phyloP scores from a whole-genome alignment of 2,329 filamentous ascomycete genomes.

The Ampelomyces quisqualis region DNA sequence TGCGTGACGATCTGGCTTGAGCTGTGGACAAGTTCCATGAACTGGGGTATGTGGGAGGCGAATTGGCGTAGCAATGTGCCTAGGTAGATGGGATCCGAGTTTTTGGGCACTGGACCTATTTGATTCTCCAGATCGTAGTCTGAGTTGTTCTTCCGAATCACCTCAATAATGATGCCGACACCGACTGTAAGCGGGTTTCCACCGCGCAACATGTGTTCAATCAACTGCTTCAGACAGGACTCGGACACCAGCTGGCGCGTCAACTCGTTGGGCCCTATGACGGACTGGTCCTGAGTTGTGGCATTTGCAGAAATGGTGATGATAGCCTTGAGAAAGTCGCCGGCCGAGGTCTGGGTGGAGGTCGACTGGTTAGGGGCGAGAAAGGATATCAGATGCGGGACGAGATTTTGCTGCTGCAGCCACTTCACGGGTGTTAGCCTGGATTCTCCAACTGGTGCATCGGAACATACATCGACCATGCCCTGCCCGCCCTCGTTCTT shows the following conservation, averaged over 20 bases:
- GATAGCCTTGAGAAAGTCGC: slow-evolving; percentile 97
- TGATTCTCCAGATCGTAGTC: slow-evolving; percentile 95
- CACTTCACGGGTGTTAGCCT: slow-evolving; percentile 58
- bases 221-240: slow-evolving; percentile 78
- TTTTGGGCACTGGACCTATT: slow-evolving; percentile 73
- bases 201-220: slow-evolving; percentile 86
- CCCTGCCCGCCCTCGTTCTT: slow-evolving; percentile 88
- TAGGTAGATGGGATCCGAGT: slow-evolving; percentile 94
- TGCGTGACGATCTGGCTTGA: slow-evolving; percentile 61
- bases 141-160: slow-evolving; percentile 98
- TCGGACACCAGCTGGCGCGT: slow-evolving; percentile 92
- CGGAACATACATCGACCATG: slow-evolving; percentile 76
- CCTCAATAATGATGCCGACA: slow-evolving; percentile 96
- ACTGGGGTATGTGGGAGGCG: slow-evolving; percentile 86
- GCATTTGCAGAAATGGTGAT: slow-evolving; percentile 99
- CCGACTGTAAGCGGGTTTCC: slow-evolving; percentile 94
- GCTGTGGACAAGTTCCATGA: slow-evolving; percentile 86
- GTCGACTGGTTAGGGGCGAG: slow-evolving; percentile 81
- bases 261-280: slow-evolving; percentile 95
- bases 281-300: slow-evolving; percentile 97
- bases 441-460: background rate
- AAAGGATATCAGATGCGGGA: slow-evolving; percentile 83
- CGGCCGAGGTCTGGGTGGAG: slow-evolving; percentile 92
- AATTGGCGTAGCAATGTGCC: slow-evolving; percentile 87
- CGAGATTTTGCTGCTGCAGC: slow-evolving; percentile 85